A percentile compares a stretch with the other conserved stretches of the same genome.
phyloP scores from a whole-genome alignment of 139 green algal genomes.

The Mesotaenium endlicherianum region DNA sequence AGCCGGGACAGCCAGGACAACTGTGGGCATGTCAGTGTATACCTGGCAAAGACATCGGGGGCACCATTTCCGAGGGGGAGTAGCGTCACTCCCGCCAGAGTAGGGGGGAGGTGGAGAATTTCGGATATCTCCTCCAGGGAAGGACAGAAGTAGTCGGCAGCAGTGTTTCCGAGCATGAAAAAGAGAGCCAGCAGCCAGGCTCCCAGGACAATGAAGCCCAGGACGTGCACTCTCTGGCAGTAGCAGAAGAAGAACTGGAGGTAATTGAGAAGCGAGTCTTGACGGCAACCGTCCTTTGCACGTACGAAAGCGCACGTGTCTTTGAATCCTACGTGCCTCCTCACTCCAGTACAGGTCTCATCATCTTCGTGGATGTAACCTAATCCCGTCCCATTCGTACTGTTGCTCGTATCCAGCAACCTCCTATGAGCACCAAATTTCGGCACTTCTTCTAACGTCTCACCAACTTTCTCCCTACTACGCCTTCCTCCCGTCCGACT shows the following conservation, averaged over 20 bases:
- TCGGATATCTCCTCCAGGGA: conserved; percentile 40
- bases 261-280: conserved; percentile 50
- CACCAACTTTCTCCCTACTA: too few species aligned
- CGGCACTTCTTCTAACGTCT: too few species aligned
- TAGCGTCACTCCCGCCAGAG: conserved; percentile 58
- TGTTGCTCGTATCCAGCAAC: too few species aligned
- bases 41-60: conserved; percentile 60
- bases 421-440: too few species aligned
- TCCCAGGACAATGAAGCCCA: conserved; percentile 15
- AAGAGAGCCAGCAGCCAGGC: conserved; percentile 51
- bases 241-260: conserved; percentile 45
- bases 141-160: conserved; percentile 58
- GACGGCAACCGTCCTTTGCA: conserved; percentile 4
- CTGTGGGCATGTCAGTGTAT: too few species aligned
- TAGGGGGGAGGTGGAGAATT: conserved; percentile 49
- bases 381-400: too few species aligned
- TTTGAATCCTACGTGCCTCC: too few species aligned
- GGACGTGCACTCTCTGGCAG: not conserved
- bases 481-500: too few species aligned
- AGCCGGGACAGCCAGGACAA: too few species aligned
- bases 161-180: conserved; percentile 57
- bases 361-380: too few species aligned
- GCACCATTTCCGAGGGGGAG: conserved; percentile 61
- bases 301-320: conserved; percentile 37
- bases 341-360: too few species aligned